Conservation (phyloP, 345 rosid genomes). For the Eucalyptus tenuipes region DNA sequence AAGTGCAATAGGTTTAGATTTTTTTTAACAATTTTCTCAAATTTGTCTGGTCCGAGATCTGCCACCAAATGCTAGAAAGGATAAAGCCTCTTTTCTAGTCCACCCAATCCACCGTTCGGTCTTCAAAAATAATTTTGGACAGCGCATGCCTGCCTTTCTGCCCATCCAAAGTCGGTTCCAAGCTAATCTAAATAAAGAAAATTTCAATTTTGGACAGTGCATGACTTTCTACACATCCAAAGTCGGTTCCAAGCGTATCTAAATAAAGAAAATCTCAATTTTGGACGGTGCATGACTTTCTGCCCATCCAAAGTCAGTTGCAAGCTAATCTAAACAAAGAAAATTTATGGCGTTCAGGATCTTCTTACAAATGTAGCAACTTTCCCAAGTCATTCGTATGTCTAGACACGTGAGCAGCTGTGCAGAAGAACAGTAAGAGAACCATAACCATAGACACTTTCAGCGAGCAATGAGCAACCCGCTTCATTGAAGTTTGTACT, state of each 20-base stretch:
- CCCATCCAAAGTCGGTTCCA: background rate
- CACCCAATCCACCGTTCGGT: background rate
- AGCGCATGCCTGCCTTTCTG: background rate
- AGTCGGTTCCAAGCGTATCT: background rate
- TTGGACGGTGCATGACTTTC: no score
- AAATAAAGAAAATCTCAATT: background rate
- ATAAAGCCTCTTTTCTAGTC: background rate
- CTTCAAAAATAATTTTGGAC: background rate
- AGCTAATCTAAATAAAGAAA: background rate
- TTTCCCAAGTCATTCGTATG: background rate
- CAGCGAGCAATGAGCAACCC: background rate
- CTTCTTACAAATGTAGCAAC: background rate
- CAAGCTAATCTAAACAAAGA: background rate
- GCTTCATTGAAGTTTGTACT: background rate
- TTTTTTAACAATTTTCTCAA: background rate
- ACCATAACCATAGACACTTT: background rate
- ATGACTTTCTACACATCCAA: background rate
- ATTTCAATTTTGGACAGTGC: background rate
- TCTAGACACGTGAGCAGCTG: background rate
- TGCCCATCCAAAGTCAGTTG: background rate
- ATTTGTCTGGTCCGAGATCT: background rate
- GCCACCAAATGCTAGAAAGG: background rate
- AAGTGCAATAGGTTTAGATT: no score
- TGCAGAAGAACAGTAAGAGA: background rate
- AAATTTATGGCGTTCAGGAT: background rate